Evolutionary conservation across 768 basidiomycete genomes (phyloP), one percentile per base, ranked within the genome.

Genomic region (Trametes cubensis): DNA sequence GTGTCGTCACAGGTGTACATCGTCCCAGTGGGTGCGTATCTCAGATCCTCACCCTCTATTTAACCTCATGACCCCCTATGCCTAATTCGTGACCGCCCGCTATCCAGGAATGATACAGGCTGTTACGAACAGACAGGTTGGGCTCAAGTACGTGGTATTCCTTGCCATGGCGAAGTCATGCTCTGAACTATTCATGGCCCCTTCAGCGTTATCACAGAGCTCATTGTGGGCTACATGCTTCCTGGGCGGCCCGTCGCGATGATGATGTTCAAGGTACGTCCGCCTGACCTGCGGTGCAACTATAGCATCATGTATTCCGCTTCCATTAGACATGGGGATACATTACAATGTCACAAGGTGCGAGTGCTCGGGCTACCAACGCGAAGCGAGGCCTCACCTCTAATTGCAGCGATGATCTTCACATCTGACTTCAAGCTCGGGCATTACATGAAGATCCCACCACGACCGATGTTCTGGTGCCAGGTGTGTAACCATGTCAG

Each of bases 371-470:
- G 14, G 10, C 17, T 2, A 13, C 10, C 3, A 6, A 11, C 17
- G 15, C 41, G 20, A 18, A 8, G 34, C 28, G 3, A 30, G 21
- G 34, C 34, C 46, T 47, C 23, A 47, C 6, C n/a, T 6, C 6
- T 6, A 17, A 20, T 23, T 1, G 15, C 18, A 63, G 87, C 84
- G 1, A 81, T 89, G 75, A 82, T 83, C 64, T 89, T 89, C 69
- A 84, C 86, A 14, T 80, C 82, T 40, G 89, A 90, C 69, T 85
- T 90, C 71, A 90, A 90, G 71, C 80, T 90, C n/a, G 88, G 89
- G 46, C 87, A 89, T 72, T 88, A 78, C 75, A 86, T 86, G 80
- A 82, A 85, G 76, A 79, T 88, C 25, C 85, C 86, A 82, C 81
- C 79, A 28, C 55, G 65, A 30, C 62, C 64, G 26, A 69, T 70